Percentiles rank a stretch among this genome's conserved stretches.
Evolutionary conservation across 805 yeast species (phyloP).

Genomic region (Yamadazyma nakazawae): DNA sequence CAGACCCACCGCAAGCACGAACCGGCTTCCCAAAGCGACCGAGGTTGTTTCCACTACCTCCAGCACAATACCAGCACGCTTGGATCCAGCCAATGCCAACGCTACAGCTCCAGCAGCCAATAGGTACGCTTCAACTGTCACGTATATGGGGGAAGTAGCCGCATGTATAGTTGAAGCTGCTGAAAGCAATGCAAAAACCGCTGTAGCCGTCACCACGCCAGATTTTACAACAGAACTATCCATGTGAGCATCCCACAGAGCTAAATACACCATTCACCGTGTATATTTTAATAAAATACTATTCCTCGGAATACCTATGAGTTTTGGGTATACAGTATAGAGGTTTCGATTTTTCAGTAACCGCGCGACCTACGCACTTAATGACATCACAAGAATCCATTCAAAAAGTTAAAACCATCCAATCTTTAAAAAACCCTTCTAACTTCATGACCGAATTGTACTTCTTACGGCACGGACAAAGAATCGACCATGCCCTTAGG

Average conservation of each 20-base stretch:
- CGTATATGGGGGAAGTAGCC: not conserved
- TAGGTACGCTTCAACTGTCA: not conserved
- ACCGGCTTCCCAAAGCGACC: not conserved
- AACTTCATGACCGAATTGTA: constrained; percentile 36
- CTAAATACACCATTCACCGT: not conserved
- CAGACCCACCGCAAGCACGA: not conserved
- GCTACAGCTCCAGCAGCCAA: not conserved
- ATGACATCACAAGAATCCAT: constrained; percentile 8
- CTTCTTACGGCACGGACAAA: constrained; percentile 42
- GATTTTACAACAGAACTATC: not conserved
- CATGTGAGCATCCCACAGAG: not conserved
- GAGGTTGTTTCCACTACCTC: not conserved
- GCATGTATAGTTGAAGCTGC: not conserved
- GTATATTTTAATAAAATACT: too few relatives aligned
- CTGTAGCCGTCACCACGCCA: not conserved
- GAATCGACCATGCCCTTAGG: constrained; percentile 36
- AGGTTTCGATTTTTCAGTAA: not conserved
- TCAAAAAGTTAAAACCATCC: not conserved
- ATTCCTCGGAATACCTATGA: too few relatives aligned
- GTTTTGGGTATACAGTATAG: too few relatives aligned
- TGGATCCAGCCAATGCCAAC: not conserved
- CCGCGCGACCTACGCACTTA: constrained; percentile 3
- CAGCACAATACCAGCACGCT: not conserved
- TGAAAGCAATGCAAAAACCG: not conserved
- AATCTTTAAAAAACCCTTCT: not conserved